Evolutionary conservation across 2,329 filamentous ascomycete genomes (phyloP).

Genomic region (Myriosclerotinia scirpicola): DNA sequence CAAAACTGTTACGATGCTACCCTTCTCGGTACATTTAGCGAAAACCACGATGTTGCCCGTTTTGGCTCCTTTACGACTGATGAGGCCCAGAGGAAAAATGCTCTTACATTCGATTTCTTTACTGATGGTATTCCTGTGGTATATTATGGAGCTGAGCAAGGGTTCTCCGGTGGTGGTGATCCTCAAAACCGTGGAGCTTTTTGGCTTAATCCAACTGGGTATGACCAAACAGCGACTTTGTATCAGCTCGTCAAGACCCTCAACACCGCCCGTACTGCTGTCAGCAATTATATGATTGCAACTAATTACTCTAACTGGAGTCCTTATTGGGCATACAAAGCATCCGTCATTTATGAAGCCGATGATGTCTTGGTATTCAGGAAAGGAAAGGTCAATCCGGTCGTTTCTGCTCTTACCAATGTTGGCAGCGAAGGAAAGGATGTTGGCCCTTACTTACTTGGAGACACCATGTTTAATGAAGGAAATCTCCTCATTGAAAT

Average conservation of each 20-base stretch:
- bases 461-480: slow-evolving; percentile 26
- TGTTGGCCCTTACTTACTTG: slow-evolving; percentile 26
- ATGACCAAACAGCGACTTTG: slow-evolving; percentile 42
- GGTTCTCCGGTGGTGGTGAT: slow-evolving; percentile 43
- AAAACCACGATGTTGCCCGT: slow-evolving; percentile 47
- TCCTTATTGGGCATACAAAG: slow-evolving; percentile 29
- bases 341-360: slow-evolving; percentile 17
- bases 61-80: slow-evolving; percentile 39
- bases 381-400: slow-evolving; percentile 26
- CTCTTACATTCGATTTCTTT: slow-evolving; percentile 49
- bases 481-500: slow-evolving; percentile 27
- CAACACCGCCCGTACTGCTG: slow-evolving; percentile 47
- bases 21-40: slow-evolving; percentile 44
- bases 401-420: slow-evolving; percentile 27
- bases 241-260: slow-evolving; percentile 44
- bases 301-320: slow-evolving; percentile 27
- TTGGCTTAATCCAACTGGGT: slow-evolving; percentile 44
- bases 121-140: slow-evolving; percentile 52
- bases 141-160: slow-evolving; percentile 54
- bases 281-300: slow-evolving; percentile 19
- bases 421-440: slow-evolving; percentile 15
- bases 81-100: slow-evolving; percentile 45
- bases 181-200: slow-evolving; percentile 47
- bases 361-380: slow-evolving; percentile 28
- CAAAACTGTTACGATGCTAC: slow-evolving; percentile 42